phyloP scores from a whole-genome alignment of 2,329 filamentous ascomycete species.

The Botrytis galanthina region DNA sequence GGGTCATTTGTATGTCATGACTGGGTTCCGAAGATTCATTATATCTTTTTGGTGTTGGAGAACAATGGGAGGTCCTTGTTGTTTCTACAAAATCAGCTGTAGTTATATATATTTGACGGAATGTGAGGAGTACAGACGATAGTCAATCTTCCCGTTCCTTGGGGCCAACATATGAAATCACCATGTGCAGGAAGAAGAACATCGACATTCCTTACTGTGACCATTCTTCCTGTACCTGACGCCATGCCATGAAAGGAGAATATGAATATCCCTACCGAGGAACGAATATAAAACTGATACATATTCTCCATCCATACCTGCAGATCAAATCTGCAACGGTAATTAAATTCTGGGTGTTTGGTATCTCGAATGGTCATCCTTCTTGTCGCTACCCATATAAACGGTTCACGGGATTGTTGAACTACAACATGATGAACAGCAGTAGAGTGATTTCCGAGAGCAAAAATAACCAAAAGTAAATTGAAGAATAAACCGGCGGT shows the following conservation, averaged over 20 bases:
- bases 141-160: not conserved
- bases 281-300: not conserved
- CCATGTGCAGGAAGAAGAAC: not conserved
- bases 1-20: not conserved
- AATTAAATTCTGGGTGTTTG: not conserved
- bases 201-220: not conserved
- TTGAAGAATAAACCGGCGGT: not conserved
- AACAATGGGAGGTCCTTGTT: not conserved
- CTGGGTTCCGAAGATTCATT: not conserved
- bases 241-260: not conserved
- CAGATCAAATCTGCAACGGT: constrained; percentile 1
- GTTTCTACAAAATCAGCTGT: not conserved
- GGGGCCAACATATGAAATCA: not conserved
- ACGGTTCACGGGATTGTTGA: not conserved
- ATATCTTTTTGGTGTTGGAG: not conserved
- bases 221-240: not conserved
- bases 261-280: constrained; percentile 3
- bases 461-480: not conserved
- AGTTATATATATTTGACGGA: not conserved
- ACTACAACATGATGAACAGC: not conserved
- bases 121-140: not conserved
- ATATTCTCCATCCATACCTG: not conserved
- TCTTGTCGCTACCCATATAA: not conserved
- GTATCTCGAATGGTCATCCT: not conserved
- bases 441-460: not conserved